Evolutionary conservation across 2,329 filamentous ascomycete genomes (phyloP).

Genomic region (Aspergillus brasiliensis): DNA sequence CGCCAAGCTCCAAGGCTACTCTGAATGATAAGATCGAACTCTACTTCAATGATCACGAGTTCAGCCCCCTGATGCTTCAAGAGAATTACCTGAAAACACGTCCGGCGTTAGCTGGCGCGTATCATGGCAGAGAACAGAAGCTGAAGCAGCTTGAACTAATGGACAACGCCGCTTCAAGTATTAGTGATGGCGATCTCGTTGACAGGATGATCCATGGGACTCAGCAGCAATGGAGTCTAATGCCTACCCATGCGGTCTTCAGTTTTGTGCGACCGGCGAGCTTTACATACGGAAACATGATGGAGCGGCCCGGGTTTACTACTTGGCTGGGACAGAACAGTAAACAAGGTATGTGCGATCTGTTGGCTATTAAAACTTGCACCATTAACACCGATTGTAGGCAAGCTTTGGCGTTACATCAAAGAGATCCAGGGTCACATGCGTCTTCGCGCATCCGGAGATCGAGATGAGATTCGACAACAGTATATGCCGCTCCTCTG

Average conservation of each 20-base stretch:
- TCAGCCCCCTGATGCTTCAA: conserved; percentile 96
- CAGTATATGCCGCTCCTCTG: conserved; percentile 90
- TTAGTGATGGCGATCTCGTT: conserved; percentile 93
- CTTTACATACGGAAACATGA: conserved; percentile 77
- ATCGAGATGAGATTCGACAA: conserved; percentile 90
- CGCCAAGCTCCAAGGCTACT: conserved; percentile 77
- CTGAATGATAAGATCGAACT: conserved; percentile 98
- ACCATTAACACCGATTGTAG: conserved; percentile 26
- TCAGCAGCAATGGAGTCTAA: conserved; percentile 97
- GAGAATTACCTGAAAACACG: conserved; percentile 92
- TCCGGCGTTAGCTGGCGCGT: conserved; percentile 66
- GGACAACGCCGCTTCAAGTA: conserved; percentile 88
- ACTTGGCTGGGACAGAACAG: conserved; percentile 95
- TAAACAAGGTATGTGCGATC: conserved; percentile 64
- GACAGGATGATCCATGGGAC: conserved; percentile 98
- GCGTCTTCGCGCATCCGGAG: conserved; percentile 85
- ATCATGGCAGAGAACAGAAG: conserved; percentile 67
- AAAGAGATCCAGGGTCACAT: conserved; percentile 98
- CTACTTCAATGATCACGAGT: conserved; percentile 99
- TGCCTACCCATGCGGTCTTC: conserved; percentile 95
- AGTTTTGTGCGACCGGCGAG: conserved; percentile 91
- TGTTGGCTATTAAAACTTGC: neutral
- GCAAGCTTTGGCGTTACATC: conserved; percentile 72
- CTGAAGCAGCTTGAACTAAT: conserved; percentile 84
- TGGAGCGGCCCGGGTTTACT: conserved; percentile 74